Percentiles rank a stretch among this genome's conserved stretches.
These are phyloP conservation scores for Trichoderma oligosporum DNA, from an alignment of 2,329 filamentous ascomycete species.

Conservation along the genomic window DNA sequence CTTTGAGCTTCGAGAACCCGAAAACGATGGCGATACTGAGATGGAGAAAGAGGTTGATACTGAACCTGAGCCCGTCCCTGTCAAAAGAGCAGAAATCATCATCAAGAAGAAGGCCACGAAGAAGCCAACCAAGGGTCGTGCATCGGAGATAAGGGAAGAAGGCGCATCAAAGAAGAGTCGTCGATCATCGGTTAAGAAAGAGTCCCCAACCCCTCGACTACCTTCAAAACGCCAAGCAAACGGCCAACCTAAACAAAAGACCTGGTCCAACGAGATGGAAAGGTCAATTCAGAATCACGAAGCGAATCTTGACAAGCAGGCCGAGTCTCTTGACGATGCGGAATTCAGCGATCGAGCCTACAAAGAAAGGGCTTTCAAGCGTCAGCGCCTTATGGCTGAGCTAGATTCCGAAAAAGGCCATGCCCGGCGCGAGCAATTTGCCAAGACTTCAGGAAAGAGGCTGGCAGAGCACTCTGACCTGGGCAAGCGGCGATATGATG, in stretches of 20 bases:
- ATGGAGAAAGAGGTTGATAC: constrained; percentile 36
- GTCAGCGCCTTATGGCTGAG: constrained; percentile 61
- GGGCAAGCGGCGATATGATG: constrained; percentile 72
- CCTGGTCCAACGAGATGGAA: constrained; percentile 51
- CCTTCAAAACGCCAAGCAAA: constrained; percentile 59
- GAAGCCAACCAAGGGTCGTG: constrained; percentile 48
- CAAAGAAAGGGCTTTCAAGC: constrained; percentile 60
- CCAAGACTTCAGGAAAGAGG: constrained; percentile 54
- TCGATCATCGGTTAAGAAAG: constrained; percentile 49
- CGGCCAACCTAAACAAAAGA: constrained; percentile 55
- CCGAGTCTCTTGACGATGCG: constrained; percentile 39
- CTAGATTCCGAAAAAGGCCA: constrained; percentile 63
- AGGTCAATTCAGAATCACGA: constrained; percentile 39
- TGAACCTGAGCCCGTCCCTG: constrained; percentile 30
- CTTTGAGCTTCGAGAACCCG: constrained; percentile 32
- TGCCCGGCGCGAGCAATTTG: constrained; percentile 58
- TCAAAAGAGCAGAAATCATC: constrained; percentile 28
- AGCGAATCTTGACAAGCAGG: constrained; percentile 46
- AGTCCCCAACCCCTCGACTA: constrained; percentile 46
- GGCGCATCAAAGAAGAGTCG: constrained; percentile 48
- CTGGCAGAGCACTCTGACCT: constrained; percentile 65
- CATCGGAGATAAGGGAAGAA: constrained; percentile 49
- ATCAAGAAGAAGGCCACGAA: constrained; percentile 32
- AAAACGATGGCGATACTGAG: constrained; percentile 33
- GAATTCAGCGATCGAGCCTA: constrained; percentile 47